Evolutionary conservation across 495 filamentous ascomycete genomes (phyloP).

Genomic region (Podospora pseudocomata): DNA sequence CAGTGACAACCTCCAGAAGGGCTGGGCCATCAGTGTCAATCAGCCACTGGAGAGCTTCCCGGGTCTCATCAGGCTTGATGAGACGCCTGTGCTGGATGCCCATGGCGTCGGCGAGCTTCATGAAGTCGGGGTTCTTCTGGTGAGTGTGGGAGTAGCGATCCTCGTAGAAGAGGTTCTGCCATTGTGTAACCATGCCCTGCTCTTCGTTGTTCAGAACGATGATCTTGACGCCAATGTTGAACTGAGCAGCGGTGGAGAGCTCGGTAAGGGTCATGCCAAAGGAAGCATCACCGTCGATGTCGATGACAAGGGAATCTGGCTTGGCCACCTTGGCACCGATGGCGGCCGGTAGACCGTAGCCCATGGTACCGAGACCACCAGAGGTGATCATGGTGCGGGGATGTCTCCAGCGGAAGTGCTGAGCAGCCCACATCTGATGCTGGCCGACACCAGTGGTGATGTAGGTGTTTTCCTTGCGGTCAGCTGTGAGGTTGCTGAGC

Average conservation of each 20-base stretch:
- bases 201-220: conserved; percentile 94
- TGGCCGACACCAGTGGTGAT: conserved; percentile 92
- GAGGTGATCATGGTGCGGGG: conserved; percentile 88
- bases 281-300: conserved; percentile 95
- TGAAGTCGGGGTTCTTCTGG: conserved; percentile 83
- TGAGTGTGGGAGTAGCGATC: conserved; percentile 90
- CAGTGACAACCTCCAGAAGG: conserved; percentile 59
- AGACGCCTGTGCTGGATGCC: conserved; percentile 65
- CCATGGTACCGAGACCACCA: conserved; percentile 93
- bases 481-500: conserved; percentile 67
- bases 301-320: conserved; percentile 81
- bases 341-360: conserved; percentile 84
- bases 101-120: conserved; percentile 83
- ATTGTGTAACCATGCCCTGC: conserved; percentile 96
- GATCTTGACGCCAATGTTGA: conserved; percentile 89
- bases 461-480: conserved; percentile 73
- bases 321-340: conserved; percentile 91
- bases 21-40: conserved; percentile 77
- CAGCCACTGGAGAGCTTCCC: conserved; percentile 80
- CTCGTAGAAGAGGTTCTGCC: conserved; percentile 91
- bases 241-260: conserved; percentile 82
- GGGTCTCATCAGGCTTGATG: conserved; percentile 65
- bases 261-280: conserved; percentile 96
- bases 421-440: conserved; percentile 96
- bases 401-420: conserved; percentile 87